Base-by-base conservation (phyloP, 768 basidiomycete genomes). In the Suillus paluster region DNA sequence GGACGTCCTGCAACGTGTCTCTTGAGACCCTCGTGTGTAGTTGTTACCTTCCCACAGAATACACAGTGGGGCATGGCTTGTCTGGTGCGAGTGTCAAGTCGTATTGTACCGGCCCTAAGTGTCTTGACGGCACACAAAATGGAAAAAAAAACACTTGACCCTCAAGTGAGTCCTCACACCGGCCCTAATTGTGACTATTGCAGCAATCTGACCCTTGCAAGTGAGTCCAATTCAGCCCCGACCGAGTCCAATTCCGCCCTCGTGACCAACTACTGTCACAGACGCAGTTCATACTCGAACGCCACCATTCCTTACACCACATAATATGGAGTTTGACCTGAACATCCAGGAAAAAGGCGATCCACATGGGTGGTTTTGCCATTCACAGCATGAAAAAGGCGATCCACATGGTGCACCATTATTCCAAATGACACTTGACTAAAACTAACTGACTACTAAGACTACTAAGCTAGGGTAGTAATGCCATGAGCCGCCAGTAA, bases 351-450 rank as follows among this genome's bases (percentile, higher is more conserved):
- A 30, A 30, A 30, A 30, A 30, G 30, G 30, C 30, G 30, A 30
- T 30, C 30, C 30, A 30, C 30, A 30, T 30, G 30, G 6, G 30
- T 3, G 30, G 30, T 30, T 30, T 30, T 30, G 30, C 30, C 30
- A 30, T 30, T n/a, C n/a, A n/a, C n/a, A n/a, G n/a, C n/a, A n/a
- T n/a, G n/a, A n/a, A n/a, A n/a, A n/a, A n/a, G 30, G 30, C 30
- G 30, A 30, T 30, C 30, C 30, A 30, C 30, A 30, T 30, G 30
- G 30, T 30, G 30, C 30, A 6, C 30, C 30, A 50, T 71, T 74
- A 30, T 30, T 30, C 30, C 6, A 6, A 30, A 30, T 30, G 30
- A 30, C 30, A 30, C 30, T 30, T 30, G 30, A 30, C 30, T 30
- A 30, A 30, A 30, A 30, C 30, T 30, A 30, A 42, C 41, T 42